These are phyloP conservation scores for Starmerella bacillaris DNA, from an alignment of 805 yeast species.

Conservation along the genomic window DNA sequence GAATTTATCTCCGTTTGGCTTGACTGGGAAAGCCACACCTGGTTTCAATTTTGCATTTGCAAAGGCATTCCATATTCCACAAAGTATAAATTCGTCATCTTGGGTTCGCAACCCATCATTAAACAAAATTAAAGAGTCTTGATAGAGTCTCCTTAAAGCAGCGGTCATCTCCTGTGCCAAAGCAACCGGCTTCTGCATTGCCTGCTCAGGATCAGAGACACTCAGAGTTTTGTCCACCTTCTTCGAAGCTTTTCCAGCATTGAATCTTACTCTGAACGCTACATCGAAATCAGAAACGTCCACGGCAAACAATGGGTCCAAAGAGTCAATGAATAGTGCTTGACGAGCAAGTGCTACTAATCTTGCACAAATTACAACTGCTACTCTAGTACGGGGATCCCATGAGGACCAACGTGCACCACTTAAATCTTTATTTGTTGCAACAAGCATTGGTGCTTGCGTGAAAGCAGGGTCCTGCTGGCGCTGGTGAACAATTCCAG, in stretches of 20 bases:
- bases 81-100: slow-evolving; percentile 33
- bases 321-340: slow-evolving; percentile 32
- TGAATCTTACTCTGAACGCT: slow-evolving; percentile 33
- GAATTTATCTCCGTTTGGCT: slow-evolving; percentile 18
- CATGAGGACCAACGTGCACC: slow-evolving; percentile 69
- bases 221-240: slow-evolving; percentile 30
- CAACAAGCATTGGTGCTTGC: slow-evolving; percentile 65
- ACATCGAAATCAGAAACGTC: slow-evolving; percentile 74
- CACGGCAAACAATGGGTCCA: slow-evolving; percentile 54
- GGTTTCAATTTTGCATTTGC: slow-evolving; percentile 54
- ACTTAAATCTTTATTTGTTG: slow-evolving; percentile 65
- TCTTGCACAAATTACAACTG: slow-evolving; percentile 68
- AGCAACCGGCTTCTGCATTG: slow-evolving; percentile 34
- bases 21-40: slow-evolving; percentile 55
- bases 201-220: slow-evolving; percentile 25
- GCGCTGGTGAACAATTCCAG: slow-evolving; percentile 50
- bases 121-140: slow-evolving; percentile 54
- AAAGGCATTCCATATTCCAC: slow-evolving; percentile 67
- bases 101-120: slow-evolving; percentile 10
- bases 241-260: background rate
- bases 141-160: slow-evolving; percentile 46
- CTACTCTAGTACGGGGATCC: slow-evolving; percentile 26
- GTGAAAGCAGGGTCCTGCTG: slow-evolving; percentile 66
- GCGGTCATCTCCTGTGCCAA: slow-evolving; percentile 40
- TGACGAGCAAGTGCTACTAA: slow-evolving; percentile 73